A percentile compares a stretch with the other conserved stretches of the same genome.
These are phyloP conservation scores for Epichloe amarillans DNA, from an alignment of 2,329 filamentous ascomycete genomes.

Conservation along the genomic window DNA sequence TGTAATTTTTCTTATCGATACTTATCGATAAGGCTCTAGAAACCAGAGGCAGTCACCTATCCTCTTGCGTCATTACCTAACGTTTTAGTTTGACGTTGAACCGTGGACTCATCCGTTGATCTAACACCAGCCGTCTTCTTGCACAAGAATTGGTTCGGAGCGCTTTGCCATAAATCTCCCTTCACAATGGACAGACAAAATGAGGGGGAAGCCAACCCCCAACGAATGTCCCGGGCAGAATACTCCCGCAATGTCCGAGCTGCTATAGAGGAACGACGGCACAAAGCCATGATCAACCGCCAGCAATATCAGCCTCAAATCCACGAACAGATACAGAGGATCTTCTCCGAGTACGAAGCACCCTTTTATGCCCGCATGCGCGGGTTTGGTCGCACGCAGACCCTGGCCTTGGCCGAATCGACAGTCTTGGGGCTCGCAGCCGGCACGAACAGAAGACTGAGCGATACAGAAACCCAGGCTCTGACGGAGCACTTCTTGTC, in stretches of 20 bases:
- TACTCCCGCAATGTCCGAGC: slow-evolving; percentile 13
- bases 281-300: slow-evolving; percentile 15
- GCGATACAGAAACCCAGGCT: slow-evolving; percentile 23
- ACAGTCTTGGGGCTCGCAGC: slow-evolving; percentile 17
- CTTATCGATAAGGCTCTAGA: background rate
- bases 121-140: background rate
- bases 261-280: slow-evolving; percentile 21
- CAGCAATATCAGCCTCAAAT: slow-evolving; percentile 18
- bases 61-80: slow-evolving; percentile 7
- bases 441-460: slow-evolving; percentile 18
- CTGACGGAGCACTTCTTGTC: slow-evolving; percentile 20
- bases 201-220: slow-evolving; percentile 15
- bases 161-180: background rate
- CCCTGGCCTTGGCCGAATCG: slow-evolving; percentile 16
- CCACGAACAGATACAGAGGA: slow-evolving; percentile 18
- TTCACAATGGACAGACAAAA: slow-evolving; percentile 9
- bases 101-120: background rate
- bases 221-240: slow-evolving; percentile 9
- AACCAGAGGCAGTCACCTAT: slow-evolving; percentile 8
- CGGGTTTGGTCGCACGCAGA: slow-evolving; percentile 15
- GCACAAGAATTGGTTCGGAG: background rate
- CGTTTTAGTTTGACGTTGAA: background rate
- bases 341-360: slow-evolving; percentile 19
- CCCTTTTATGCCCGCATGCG: slow-evolving; percentile 19
- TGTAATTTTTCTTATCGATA: background rate